Conservation (phyloP, 768 basidiomycete genomes). For the Rossbeevera mucosa region DNA sequence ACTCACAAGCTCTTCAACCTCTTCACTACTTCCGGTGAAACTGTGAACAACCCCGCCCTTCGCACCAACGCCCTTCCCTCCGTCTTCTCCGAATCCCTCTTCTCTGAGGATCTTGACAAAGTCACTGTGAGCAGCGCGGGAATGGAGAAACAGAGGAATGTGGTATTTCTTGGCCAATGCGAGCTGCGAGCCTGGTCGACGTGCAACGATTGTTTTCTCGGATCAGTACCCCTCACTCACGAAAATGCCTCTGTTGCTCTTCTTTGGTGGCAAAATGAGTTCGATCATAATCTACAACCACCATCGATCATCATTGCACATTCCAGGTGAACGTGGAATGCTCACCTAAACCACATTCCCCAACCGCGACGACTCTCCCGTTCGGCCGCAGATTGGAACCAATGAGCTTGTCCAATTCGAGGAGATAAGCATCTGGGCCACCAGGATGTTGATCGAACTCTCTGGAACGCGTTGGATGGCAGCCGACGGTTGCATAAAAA, state of each 20-base stretch:
- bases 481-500: conserved; percentile 70
- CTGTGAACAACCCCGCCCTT: conserved; percentile 79
- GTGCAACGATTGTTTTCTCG: background rate
- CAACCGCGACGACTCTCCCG: conserved; percentile 65
- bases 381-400: conserved; percentile 42
- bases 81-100: conserved; percentile 57
- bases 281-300: conserved; percentile 65
- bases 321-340: background rate
- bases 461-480: conserved; percentile 70
- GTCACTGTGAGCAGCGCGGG: conserved; percentile 69
- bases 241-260: conserved; percentile 61
- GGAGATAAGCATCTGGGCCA: conserved; percentile 59
- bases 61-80: conserved; percentile 52
- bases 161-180: conserved; percentile 62
- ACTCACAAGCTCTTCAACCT: conserved; percentile 62
- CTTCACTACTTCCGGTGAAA: conserved; percentile 64
- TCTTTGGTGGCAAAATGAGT: conserved; percentile 58
- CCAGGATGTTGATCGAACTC: conserved; percentile 58
- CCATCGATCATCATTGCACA: background rate
- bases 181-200: conserved; percentile 47
- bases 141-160: conserved; percentile 79
- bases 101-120: conserved; percentile 61
- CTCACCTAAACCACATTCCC: conserved; percentile 75
- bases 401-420: conserved; percentile 54
- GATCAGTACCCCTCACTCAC: conserved; percentile 33